A percentile compares a stretch with the other conserved stretches of the same genome.
phyloP scores from a whole-genome alignment of 371 early-diverging fungal genomes.

The Mycotypha africana region DNA sequence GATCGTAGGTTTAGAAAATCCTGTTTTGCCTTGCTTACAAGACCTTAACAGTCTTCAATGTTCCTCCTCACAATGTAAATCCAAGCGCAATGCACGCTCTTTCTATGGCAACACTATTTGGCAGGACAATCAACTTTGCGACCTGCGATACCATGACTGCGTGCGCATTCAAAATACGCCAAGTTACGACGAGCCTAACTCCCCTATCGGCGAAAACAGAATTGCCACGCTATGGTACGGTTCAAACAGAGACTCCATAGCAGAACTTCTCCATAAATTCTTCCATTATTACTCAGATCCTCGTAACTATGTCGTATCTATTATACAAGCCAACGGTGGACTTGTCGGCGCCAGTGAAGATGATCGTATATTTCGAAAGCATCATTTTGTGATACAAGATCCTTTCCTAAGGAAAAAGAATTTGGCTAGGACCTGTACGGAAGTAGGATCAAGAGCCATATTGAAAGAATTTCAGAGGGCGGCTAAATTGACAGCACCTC shows the following conservation, averaged over 20 bases:
- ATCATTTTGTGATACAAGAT: conserved; percentile 13
- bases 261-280: conserved; percentile 51
- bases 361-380: conserved; percentile 30
- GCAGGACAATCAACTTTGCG: too few species aligned
- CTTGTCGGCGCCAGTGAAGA: conserved; percentile 39
- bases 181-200: background rate
- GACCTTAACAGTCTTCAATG: background rate
- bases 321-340: conserved; percentile 19
- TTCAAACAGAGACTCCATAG: conserved; percentile 44
- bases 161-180: conserved; percentile 1
- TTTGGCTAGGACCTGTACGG: conserved; percentile 15
- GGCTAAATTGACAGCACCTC: too few species aligned
- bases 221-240: conserved; percentile 22
- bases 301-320: conserved; percentile 23
- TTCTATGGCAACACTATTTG: conserved; percentile 1
- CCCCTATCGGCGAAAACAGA: background rate
- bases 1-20: conserved; percentile 1
- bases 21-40: conserved; percentile 19
- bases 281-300: conserved; percentile 51
- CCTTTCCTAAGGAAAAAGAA: conserved; percentile 18
- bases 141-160: conserved; percentile 18
- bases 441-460: conserved; percentile 1
- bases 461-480: conserved; percentile 10
- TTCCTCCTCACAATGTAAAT: too few species aligned
- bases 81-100: conserved; percentile 1